Conservation (phyloP, 345 rosid species). For the Angophora floribunda region DNA sequence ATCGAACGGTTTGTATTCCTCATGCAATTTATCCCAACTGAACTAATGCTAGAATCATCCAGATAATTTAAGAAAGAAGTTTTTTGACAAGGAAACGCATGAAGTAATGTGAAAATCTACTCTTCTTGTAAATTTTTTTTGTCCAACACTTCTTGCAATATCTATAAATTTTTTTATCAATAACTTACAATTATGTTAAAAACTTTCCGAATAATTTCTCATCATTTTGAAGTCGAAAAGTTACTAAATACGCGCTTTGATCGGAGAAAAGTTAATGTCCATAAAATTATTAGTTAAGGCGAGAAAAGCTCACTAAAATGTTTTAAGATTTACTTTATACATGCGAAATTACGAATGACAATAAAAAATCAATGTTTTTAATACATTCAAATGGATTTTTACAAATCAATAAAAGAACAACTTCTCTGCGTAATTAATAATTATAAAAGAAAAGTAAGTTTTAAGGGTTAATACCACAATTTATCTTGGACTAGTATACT, state of each 20-base stretch:
- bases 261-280: neutral
- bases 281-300: neutral
- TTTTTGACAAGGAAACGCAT: neutral
- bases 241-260: neutral
- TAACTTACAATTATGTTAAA: neutral
- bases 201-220: neutral
- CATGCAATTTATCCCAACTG: neutral
- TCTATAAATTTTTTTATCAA: neutral
- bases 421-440: too few species aligned
- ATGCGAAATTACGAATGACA: neutral
- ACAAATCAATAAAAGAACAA: too few species aligned
- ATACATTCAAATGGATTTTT: too few species aligned
- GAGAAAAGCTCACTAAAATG: neutral
- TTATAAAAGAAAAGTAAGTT: too few species aligned
- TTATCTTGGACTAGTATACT: too few species aligned
- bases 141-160: neutral
- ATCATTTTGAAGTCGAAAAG: neutral
- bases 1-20: neutral
- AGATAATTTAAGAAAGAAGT: too few species aligned
- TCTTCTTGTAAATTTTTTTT: neutral
- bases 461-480: too few species aligned
- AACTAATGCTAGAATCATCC: accelerated
- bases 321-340: neutral
- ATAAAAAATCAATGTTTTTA: neutral
- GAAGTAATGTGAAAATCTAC: neutral